Conservation (phyloP, 192 early-diverging fungal genomes). For the Dissophora ornata region DNA sequence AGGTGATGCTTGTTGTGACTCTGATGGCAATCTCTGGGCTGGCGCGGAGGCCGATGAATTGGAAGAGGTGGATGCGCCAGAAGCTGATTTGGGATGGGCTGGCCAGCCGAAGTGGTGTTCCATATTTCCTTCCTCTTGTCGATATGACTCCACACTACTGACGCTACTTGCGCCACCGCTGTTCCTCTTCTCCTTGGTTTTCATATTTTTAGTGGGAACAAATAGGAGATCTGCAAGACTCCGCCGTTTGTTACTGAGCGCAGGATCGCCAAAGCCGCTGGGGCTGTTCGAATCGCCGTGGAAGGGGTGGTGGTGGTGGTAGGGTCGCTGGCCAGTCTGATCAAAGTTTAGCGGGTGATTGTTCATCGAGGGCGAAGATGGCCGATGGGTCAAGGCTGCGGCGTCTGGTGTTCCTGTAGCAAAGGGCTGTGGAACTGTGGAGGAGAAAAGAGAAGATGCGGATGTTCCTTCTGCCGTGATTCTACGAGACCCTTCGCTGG, state of each 20-base stretch:
- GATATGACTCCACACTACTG: slow-evolving; percentile 37
- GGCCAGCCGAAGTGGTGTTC: not conserved
- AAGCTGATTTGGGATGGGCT: slow-evolving; percentile 18
- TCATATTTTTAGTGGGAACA: slow-evolving; percentile 32
- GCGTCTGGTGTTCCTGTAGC: slow-evolving; percentile 1
- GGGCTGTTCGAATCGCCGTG: not conserved
- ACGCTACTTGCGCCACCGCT: slow-evolving; percentile 25
- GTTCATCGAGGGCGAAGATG: slow-evolving; percentile 17
- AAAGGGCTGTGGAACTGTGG: slow-evolving; percentile 1
- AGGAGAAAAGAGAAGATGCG: slow-evolving; percentile 14
- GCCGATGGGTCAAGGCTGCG: not conserved
- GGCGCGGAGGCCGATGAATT: not conserved
- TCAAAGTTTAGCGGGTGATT: slow-evolving; percentile 7
- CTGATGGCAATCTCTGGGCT: not conserved
- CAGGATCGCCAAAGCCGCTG: not conserved
- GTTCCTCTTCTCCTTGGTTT: slow-evolving; percentile 35
- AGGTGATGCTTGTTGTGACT: slow-evolving; percentile 18
- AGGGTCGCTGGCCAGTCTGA: slow-evolving; percentile 8
- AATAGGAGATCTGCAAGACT: slow-evolving; percentile 43
- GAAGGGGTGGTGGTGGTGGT: slow-evolving; percentile 3
- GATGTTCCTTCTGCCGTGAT: not conserved
- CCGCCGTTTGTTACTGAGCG: slow-evolving; percentile 37
- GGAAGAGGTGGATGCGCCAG: slow-evolving; percentile 8
- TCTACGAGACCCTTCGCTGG: slow-evolving; percentile 7
- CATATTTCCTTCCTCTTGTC: slow-evolving; percentile 20